phyloP scores from a whole-genome alignment of 106 monocot genomes.

The Dendrobium nobile region DNA sequence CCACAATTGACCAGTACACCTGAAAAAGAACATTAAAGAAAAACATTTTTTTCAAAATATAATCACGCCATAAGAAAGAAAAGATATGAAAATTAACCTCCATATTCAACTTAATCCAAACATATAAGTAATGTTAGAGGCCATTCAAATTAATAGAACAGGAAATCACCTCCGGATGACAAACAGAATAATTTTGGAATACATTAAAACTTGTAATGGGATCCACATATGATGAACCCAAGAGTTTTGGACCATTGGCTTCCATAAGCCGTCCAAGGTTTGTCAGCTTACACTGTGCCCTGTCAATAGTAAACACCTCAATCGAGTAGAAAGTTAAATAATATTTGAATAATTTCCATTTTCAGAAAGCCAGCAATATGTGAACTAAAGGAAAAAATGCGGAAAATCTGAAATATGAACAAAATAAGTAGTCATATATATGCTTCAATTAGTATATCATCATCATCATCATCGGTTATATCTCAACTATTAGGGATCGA shows the following conservation, averaged over 20 bases:
- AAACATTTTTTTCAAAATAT: background rate
- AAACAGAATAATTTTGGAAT: constrained; percentile 62
- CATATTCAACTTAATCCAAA: background rate
- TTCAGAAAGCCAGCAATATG: background rate
- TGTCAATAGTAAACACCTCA: constrained; percentile 17
- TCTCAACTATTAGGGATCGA: no score
- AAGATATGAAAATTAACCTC: background rate
- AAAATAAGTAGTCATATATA: background rate
- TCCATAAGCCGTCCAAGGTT: constrained; percentile 81
- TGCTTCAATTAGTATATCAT: background rate
- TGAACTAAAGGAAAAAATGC: background rate
- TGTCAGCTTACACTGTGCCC: constrained; percentile 40
- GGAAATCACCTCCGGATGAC: constrained; percentile 54
- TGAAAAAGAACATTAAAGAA: constrained; percentile 20
- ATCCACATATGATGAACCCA: constrained; percentile 72
- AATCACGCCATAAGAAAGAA: background rate
- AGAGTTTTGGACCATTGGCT: constrained; percentile 46
- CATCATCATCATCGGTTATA: no score
- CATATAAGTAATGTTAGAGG: background rate
- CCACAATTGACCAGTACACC: constrained; percentile 80
- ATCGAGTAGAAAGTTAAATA: background rate
- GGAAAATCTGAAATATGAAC: background rate
- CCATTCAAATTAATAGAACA: background rate
- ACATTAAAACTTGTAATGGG: constrained; percentile 68
- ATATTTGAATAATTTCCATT: background rate